Conservation (phyloP, 371 early-diverging fungal species). For the Dinochytrium kinnereticum region DNA sequence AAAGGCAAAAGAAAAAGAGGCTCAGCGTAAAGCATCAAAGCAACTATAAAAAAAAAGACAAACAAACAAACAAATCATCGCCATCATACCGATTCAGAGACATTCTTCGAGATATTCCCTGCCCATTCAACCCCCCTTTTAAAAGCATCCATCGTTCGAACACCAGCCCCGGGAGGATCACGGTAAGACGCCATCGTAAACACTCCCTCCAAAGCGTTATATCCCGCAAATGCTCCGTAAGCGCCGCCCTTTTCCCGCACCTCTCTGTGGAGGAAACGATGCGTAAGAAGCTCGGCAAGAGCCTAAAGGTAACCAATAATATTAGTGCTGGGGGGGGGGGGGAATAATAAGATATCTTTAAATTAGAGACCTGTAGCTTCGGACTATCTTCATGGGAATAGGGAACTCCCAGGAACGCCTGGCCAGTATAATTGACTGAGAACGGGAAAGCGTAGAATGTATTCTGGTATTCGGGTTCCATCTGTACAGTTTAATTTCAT, state of each 20-base stretch:
- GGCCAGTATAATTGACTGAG: conserved; percentile 84
- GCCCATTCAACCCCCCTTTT: conserved; percentile 72
- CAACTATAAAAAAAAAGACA: no score
- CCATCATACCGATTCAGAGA: conserved; percentile 52
- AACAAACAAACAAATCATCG: no score
- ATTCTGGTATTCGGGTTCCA: conserved; percentile 27
- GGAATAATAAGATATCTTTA: no score
- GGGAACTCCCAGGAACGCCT: conserved; percentile 76
- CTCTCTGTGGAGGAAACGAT: conserved; percentile 87
- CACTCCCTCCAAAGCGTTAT: conserved; percentile 73
- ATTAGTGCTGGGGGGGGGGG: no score
- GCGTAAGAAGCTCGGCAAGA: conserved; percentile 80
- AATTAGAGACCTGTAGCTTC: conserved; percentile 59
- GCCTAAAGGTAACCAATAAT: no score
- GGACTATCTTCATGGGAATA: conserved; percentile 84
- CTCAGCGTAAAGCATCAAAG: no score
- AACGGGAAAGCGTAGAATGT: conserved; percentile 74
- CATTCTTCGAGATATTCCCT: conserved; percentile 34
- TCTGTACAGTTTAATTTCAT: no score
- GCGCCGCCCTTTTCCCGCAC: conserved; percentile 97
- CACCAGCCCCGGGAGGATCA: conserved; percentile 78
- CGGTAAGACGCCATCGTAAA: conserved; percentile 93
- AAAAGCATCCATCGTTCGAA: conserved; percentile 72
- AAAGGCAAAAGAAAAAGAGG: conserved; percentile 21
- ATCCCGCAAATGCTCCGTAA: conserved; percentile 90